Percentiles rank a stretch among this genome's conserved stretches.
Conservation (phyloP, 345 rosid species). For the Eucalyptus sp. region DNA sequence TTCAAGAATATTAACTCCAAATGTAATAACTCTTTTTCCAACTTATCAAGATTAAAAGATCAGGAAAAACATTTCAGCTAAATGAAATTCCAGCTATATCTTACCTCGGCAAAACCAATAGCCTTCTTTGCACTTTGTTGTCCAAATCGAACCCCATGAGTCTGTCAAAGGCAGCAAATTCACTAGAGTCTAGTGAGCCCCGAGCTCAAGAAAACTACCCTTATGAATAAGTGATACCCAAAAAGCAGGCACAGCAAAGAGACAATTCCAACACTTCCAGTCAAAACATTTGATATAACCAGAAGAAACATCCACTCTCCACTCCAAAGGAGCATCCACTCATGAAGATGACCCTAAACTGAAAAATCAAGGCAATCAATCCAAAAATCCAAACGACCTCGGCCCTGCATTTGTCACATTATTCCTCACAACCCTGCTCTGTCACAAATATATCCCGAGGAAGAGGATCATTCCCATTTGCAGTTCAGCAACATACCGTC, state of each 20-base stretch:
- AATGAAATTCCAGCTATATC: neutral
- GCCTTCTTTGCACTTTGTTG: conserved; percentile 66
- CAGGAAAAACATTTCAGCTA: neutral
- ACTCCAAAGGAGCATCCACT: neutral
- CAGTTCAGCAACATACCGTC: neutral
- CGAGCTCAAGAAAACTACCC: neutral
- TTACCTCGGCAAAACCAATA: conserved; percentile 71
- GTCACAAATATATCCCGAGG: neutral
- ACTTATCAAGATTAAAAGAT: neutral
- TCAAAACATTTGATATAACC: neutral
- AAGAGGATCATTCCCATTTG: neutral
- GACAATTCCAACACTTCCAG: neutral
- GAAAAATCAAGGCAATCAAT: neutral
- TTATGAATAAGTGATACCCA: neutral
- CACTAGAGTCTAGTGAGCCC: neutral
- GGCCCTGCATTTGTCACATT: neutral
- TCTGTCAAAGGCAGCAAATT: conserved; percentile 21
- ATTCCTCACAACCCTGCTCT: neutral
- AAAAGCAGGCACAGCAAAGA: neutral
- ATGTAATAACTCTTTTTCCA: neutral
- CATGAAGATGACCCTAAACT: neutral
- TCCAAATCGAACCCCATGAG: conserved; percentile 69
- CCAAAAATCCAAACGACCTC: neutral
- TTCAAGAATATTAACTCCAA: neutral
- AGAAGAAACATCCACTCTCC: neutral